Base-by-base conservation (phyloP, 345 rosid species). In the Syzygium oleosum region DNA sequence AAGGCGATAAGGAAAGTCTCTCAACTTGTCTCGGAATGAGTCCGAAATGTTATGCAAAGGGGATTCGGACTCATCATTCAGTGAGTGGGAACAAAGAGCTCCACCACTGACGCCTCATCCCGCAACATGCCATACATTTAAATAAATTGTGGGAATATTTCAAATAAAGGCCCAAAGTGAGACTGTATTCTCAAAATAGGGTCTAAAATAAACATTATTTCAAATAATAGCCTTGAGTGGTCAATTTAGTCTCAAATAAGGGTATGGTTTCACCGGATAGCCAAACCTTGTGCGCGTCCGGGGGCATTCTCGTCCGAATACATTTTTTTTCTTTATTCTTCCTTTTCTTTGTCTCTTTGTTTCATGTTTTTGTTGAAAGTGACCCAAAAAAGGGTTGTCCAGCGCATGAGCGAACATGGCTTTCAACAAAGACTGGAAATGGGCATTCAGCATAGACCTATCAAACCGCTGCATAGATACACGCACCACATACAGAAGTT, bases 301-400 rank as follows among this genome's bases (percentile, higher is more conserved):
- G 41, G 41, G 43, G 43, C 43, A 41, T 41, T 41, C 43, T 41
- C 43, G 6, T 5, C 46, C 46, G 46, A 43, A 43, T 43, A 43
- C 46, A 43, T 43, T 43, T 43, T 41, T 41, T 43, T 43, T 43
- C 46, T 43, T 43, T 43, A 43, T 5, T 43, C 46, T 43, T 43
- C 46, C 46, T 5, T 43, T 43, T 5, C 46, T 43, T 43, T 43
- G 46, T 43, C 46, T 5, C 46, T 43, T 43, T 38, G 4, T 43
- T 43, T 43, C 46, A 43, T 43, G 46, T 43, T 43, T 43, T 93
- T 14, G 90, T 92, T 56, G 95, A 94, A 85, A 93, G 85, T 52
- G 96, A 94, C 27, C 94, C 96, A 7, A 43, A 84, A 87, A 88
- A 55, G 94, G 96, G 87, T 94, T 92, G 87, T 93, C 93, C 51